phyloP scores from a whole-genome alignment of 2,329 filamentous ascomycete genomes.

The Xylaria sp. region DNA sequence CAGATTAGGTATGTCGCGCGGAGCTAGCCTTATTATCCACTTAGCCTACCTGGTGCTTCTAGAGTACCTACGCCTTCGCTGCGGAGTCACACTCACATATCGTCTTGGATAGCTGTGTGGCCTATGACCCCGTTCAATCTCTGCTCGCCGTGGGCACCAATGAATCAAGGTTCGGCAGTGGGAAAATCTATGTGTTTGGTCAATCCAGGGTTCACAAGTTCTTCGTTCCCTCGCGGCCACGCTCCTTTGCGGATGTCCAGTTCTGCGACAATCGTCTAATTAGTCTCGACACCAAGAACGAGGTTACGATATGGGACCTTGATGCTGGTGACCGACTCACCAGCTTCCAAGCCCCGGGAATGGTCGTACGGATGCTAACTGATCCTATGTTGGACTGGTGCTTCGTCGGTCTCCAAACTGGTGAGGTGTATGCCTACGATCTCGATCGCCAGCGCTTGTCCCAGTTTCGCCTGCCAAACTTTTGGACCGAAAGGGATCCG shows the following conservation, averaged over 20 bases:
- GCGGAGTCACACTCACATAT: slow-evolving; percentile 9
- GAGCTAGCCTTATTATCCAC: no score
- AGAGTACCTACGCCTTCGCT: background rate
- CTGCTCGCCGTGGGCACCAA: slow-evolving; percentile 91
- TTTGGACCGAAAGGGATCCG: slow-evolving; percentile 82
- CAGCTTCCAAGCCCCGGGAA: slow-evolving; percentile 79
- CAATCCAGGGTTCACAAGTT: slow-evolving; percentile 81
- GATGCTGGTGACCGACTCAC: slow-evolving; percentile 73
- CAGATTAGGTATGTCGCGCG: slow-evolving; percentile 68
- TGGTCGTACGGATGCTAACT: slow-evolving; percentile 77
- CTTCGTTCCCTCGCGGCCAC: slow-evolving; percentile 75
- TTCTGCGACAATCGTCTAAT: slow-evolving; percentile 90
- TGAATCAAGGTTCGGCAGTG: slow-evolving; percentile 85
- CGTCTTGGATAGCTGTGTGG: slow-evolving; percentile 71
- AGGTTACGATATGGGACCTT: slow-evolving; percentile 85
- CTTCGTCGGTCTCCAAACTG: slow-evolving; percentile 82
- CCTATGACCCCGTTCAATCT: slow-evolving; percentile 94
- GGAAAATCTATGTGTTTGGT: slow-evolving; percentile 90
- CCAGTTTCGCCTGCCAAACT: slow-evolving; percentile 84
- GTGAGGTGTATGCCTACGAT: slow-evolving; percentile 92
- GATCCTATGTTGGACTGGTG: slow-evolving; percentile 96
- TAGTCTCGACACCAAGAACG: slow-evolving; percentile 85
- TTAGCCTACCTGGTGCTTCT: no score
- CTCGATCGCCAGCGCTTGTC: slow-evolving; percentile 81
- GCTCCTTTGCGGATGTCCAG: slow-evolving; percentile 80